These are phyloP conservation scores for Kwoniella sp. DNA, from an alignment of 768 basidiomycete species.

Conservation along the genomic window DNA sequence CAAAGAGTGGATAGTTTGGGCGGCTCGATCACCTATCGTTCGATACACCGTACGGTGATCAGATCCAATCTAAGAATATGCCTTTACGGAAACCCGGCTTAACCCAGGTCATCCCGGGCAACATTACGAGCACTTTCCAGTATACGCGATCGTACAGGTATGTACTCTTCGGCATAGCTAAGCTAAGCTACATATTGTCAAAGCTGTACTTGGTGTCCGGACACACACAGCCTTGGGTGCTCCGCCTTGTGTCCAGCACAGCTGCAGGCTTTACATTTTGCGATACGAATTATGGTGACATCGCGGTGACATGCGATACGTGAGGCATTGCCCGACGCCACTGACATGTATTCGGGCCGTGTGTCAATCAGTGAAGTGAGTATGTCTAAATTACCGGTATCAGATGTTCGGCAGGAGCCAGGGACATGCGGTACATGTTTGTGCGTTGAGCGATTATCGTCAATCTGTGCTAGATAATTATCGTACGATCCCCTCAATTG, in stretches of 20 bases:
- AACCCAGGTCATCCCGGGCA: background rate
- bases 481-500: background rate
- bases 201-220: background rate
- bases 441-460: background rate
- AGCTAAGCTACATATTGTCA: background rate
- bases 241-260: background rate
- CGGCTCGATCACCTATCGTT: background rate
- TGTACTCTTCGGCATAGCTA: background rate
- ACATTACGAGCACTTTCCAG: background rate
- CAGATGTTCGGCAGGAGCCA: background rate
- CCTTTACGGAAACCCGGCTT: background rate
- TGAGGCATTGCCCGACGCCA: background rate
- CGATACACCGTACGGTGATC: background rate
- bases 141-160: too few relatives aligned
- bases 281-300: background rate
- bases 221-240: background rate
- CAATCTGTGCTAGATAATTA: background rate
- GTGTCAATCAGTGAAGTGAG: background rate
- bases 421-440: too few relatives aligned
- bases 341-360: background rate
- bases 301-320: background rate
- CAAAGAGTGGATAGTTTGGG: conserved; percentile 3
- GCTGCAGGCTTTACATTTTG: background rate
- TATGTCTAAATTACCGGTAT: conserved; percentile 1
- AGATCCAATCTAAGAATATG: background rate